phyloP scores from a whole-genome alignment of 257 asterid genomes.

The Primulina tabacum region DNA sequence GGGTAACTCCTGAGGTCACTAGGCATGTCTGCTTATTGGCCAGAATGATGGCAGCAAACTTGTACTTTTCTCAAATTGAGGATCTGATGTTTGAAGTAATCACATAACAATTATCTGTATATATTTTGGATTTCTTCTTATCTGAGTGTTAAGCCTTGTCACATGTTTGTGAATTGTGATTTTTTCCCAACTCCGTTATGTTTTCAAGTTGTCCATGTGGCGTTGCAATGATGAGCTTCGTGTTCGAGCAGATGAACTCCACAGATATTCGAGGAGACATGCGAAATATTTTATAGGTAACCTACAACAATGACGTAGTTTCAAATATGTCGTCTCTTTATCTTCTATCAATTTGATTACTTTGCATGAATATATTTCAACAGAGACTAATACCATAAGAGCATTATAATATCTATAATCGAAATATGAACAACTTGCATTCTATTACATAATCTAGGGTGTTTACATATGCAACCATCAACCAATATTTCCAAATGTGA shows the following conservation, averaged over 20 bases:
- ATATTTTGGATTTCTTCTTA: not conserved
- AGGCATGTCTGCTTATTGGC: constrained; percentile 55
- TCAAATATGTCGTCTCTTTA: not conserved
- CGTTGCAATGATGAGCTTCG: constrained; percentile 61
- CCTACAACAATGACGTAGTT: not conserved
- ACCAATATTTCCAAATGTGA: not conserved
- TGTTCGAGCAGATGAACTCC: constrained; percentile 44
- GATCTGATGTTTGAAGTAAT: constrained; percentile 92
- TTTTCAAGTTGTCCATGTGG: constrained; percentile 60
- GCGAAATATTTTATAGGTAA: constrained; percentile 57
- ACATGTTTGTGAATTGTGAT: not conserved
- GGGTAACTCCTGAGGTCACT: constrained; percentile 64
- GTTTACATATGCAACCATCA: not conserved
- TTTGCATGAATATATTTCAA: not conserved
- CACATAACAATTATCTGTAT: constrained; percentile 2
- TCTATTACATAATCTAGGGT: not conserved
- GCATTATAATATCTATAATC: not conserved
- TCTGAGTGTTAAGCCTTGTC: constrained; percentile 3
- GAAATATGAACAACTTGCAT: not conserved
- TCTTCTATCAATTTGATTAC: not conserved
- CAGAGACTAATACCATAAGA: not conserved
- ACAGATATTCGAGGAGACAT: constrained; percentile 41
- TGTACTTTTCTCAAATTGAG: constrained; percentile 85
- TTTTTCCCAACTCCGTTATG: constrained; percentile 12
- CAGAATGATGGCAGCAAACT: constrained; percentile 61